Evolutionary conservation across 768 basidiomycete genomes (phyloP).

Genomic region (Coprinopsis sp.): DNA sequence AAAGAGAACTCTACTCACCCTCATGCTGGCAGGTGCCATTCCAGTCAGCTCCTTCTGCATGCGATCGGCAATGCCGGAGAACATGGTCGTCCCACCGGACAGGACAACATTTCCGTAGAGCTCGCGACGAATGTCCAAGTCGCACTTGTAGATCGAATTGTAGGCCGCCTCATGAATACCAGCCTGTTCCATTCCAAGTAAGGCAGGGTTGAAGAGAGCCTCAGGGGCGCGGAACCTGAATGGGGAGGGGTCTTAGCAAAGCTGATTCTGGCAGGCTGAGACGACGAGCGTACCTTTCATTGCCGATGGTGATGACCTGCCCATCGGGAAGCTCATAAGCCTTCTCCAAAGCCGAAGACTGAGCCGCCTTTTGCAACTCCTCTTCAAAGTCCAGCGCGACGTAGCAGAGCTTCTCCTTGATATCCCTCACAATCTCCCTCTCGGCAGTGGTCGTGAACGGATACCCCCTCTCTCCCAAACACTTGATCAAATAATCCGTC

Average conservation of each 20-base stretch:
- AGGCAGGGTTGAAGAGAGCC: slow-evolving; percentile 1
- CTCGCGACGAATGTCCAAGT: slow-evolving; percentile 49
- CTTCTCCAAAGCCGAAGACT: slow-evolving; percentile 36
- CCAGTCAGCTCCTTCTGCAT: slow-evolving; percentile 30
- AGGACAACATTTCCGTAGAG: slow-evolving; percentile 53
- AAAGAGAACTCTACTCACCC: slow-evolving; percentile 31
- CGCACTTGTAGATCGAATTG: slow-evolving; percentile 57
- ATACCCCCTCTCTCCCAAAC: not conserved
- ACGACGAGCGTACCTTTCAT: slow-evolving; percentile 41
- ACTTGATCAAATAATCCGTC: slow-evolving; percentile 14
- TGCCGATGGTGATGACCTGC: slow-evolving; percentile 70
- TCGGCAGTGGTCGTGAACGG: slow-evolving; percentile 23
- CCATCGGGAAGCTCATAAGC: slow-evolving; percentile 70
- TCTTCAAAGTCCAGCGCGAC: slow-evolving; percentile 60
- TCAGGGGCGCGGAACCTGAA: slow-evolving; percentile 2
- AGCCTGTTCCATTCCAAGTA: not conserved
- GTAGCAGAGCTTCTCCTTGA: slow-evolving; percentile 77
- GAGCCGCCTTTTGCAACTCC: slow-evolving; percentile 51
- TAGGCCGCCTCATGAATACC: not conserved
- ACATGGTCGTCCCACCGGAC: slow-evolving; percentile 55
- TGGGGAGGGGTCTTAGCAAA: not conserved
- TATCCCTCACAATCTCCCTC: slow-evolving; percentile 69
- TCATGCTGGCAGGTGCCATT: not conserved
- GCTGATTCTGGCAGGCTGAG: slow-evolving; percentile 25
- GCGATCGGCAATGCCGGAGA: slow-evolving; percentile 52